Conservation (phyloP, 441 rosid species). For the Jatropha multifida region DNA sequence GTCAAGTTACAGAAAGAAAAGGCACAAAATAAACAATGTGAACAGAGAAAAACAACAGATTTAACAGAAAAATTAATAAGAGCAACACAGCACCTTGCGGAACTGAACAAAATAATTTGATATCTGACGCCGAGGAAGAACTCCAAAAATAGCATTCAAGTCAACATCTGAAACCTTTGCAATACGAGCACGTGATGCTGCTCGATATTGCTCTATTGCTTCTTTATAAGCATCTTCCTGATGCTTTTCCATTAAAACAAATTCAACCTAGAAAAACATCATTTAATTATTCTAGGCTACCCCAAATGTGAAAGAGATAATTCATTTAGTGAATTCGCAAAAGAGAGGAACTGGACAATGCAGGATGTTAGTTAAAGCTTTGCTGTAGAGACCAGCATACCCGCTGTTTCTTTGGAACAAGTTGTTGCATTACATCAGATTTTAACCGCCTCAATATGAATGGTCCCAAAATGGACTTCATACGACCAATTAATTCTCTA, state of each 20-base stretch:
- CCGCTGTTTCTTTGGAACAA: slow-evolving; percentile 88
- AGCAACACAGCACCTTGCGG: slow-evolving; percentile 59
- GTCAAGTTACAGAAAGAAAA: background rate
- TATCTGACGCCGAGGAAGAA: slow-evolving; percentile 83
- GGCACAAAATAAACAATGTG: background rate
- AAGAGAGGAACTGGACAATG: slow-evolving; percentile 7
- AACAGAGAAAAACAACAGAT: background rate
- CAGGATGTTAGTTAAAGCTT: slow-evolving; percentile 8
- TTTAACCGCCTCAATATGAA: slow-evolving; percentile 94
- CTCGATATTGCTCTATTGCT: slow-evolving; percentile 92
- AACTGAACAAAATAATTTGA: slow-evolving; percentile 94
- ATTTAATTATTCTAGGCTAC: slow-evolving; percentile 20
- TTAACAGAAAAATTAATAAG: background rate
- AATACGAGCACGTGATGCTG: slow-evolving; percentile 67
- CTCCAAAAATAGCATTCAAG: slow-evolving; percentile 43
- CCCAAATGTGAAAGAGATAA: slow-evolving; percentile 7
- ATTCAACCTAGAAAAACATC: slow-evolving; percentile 68
- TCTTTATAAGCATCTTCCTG: slow-evolving; percentile 84
- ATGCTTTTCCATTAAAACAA: slow-evolving; percentile 72
- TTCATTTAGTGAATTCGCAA: slow-evolving; percentile 14
- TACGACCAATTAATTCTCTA: slow-evolving; percentile 70
- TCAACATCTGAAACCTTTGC: slow-evolving; percentile 51
- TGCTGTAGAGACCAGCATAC: slow-evolving; percentile 34
- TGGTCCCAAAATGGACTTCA: slow-evolving; percentile 96
- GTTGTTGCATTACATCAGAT: slow-evolving; percentile 98